Evolutionary conservation across 1,284 basidiomycete species (phyloP).

Genomic region (Ceratobasidium sp.): DNA sequence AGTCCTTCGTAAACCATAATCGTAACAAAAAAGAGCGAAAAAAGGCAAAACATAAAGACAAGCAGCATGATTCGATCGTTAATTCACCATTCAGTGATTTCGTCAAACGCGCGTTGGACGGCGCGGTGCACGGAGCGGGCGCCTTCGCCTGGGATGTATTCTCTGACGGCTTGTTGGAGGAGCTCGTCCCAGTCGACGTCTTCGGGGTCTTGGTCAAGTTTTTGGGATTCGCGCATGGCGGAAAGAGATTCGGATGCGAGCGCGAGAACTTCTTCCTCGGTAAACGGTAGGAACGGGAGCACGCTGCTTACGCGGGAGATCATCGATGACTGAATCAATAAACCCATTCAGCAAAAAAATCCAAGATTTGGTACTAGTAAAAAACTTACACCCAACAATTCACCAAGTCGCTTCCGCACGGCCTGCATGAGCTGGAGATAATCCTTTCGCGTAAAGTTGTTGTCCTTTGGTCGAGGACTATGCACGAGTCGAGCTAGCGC

Average conservation of each 20-base stretch:
- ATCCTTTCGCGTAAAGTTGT: slow-evolving; percentile 74
- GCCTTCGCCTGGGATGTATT: slow-evolving; percentile 77
- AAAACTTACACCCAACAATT: slow-evolving; percentile 76
- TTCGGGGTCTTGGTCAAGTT: slow-evolving; percentile 70
- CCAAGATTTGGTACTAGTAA: neutral
- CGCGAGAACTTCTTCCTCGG: slow-evolving; percentile 75
- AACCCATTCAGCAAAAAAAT: slow-evolving; percentile 44
- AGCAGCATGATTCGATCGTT: no score
- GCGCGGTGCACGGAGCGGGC: slow-evolving; percentile 82
- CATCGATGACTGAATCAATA: slow-evolving; percentile 71
- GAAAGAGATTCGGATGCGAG: slow-evolving; percentile 77
- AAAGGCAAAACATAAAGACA: neutral
- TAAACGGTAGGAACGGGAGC: slow-evolving; percentile 84
- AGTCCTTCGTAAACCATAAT: no score
- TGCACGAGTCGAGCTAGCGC: slow-evolving; percentile 25
- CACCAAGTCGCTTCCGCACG: slow-evolving; percentile 75
- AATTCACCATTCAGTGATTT: slow-evolving; percentile 43
- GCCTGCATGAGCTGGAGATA: slow-evolving; percentile 77
- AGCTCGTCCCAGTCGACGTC: slow-evolving; percentile 44
- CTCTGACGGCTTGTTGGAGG: slow-evolving; percentile 64
- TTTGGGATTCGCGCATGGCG: slow-evolving; percentile 54
- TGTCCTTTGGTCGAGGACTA: slow-evolving; percentile 55
- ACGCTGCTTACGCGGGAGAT: slow-evolving; percentile 82
- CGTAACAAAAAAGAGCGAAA: neutral
- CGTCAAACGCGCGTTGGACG: slow-evolving; percentile 58